A percentile compares a stretch with the other conserved stretches of the same genome.
Conservation (phyloP, 495 filamentous ascomycete genomes). For the Talaromyces wortmannii region DNA sequence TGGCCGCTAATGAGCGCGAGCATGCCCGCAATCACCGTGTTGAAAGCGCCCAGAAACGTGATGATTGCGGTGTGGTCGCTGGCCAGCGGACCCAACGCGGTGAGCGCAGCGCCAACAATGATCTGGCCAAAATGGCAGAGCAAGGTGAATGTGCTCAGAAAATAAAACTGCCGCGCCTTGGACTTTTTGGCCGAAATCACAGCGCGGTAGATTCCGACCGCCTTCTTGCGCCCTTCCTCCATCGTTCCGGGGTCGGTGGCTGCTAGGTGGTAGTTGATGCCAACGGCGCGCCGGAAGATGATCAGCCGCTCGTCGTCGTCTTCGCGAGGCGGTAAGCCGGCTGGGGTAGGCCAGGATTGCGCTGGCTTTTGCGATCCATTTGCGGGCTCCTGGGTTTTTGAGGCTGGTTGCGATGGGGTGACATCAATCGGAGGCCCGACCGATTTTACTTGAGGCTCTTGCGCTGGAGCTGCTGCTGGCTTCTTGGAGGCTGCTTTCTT, state of each 20-base stretch:
- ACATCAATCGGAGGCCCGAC: neutral
- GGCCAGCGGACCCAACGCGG: slow-evolving; percentile 34
- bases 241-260: slow-evolving; percentile 3
- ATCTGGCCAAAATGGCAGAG: slow-evolving; percentile 27
- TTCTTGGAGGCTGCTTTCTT: neutral
- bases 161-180: neutral
- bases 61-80: slow-evolving; percentile 25
- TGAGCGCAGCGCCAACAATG: slow-evolving; percentile 37
- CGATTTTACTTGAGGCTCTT: neutral
- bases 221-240: slow-evolving; percentile 1
- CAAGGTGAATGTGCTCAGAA: neutral
- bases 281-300: slow-evolving; percentile 4
- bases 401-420: neutral
- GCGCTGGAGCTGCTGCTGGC: neutral
- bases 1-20: slow-evolving; percentile 44
- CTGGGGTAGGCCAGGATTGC: neutral
- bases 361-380: neutral
- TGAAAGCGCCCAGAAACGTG: slow-evolving; percentile 38
- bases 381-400: neutral
- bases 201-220: neutral
- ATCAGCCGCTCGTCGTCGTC: slow-evolving; percentile 4
- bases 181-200: neutral
- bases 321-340: slow-evolving; percentile 1
- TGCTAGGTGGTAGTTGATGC: slow-evolving; percentile 2
- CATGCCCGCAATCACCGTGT: slow-evolving; percentile 40